These are phyloP conservation scores for Omphalotus olearius DNA, from an alignment of 1,284 basidiomycete species.

Conservation along the genomic window DNA sequence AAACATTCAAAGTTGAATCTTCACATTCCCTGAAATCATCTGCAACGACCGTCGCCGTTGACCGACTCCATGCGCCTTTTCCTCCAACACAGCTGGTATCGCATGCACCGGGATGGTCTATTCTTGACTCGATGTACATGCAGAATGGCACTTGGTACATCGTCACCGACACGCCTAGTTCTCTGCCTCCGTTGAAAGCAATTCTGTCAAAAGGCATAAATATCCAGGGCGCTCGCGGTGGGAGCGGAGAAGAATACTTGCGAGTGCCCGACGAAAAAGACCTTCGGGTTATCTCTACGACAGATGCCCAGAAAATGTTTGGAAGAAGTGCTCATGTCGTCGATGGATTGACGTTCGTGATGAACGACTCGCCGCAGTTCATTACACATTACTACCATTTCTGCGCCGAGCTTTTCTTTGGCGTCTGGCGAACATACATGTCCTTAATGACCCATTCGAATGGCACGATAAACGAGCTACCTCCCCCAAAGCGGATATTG, in stretches of 20 bases:
- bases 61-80: too few relatives aligned
- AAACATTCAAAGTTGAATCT: too few relatives aligned
- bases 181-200: conserved; percentile 6
- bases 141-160: conserved; percentile 26
- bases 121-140: conserved; percentile 25
- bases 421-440: conserved; percentile 85
- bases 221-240: conserved; percentile 17
- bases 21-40: too few relatives aligned
- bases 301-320: conserved; percentile 66
- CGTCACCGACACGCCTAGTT: conserved; percentile 20
- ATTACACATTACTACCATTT: conserved; percentile 82
- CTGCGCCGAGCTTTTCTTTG: conserved; percentile 85
- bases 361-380: conserved; percentile 83
- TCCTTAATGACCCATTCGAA: conserved; percentile 70
- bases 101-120: conserved; percentile 16
- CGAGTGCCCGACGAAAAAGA: conserved; percentile 73
- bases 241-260: conserved; percentile 36
- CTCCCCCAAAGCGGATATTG: conserved; percentile 67
- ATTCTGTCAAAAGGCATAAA: conserved; percentile 17
- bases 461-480: conserved; percentile 61
- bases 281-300: conserved; percentile 69
- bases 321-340: conserved; percentile 57
- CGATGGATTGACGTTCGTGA: conserved; percentile 70
- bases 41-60: too few relatives aligned
- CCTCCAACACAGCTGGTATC: too few relatives aligned